Base-by-base conservation (phyloP, 805 yeast species). In the Candida golubevii region DNA sequence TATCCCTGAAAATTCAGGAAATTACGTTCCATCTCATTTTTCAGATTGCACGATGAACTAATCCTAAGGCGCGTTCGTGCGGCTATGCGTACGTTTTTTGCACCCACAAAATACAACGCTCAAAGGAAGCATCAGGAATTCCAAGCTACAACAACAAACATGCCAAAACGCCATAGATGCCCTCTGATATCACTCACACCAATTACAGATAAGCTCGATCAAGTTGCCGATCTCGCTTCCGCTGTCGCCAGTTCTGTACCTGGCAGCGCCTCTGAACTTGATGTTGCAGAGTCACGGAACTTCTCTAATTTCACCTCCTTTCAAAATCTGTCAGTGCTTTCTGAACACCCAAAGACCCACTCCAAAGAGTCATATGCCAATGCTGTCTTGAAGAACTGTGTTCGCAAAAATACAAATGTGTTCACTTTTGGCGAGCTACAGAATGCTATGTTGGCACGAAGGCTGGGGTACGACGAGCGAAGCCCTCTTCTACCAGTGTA, bases 211-310 rank as follows among this genome's bases (percentile, higher is more conserved):
- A 57, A 56, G 15, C 52, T 60, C 15, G 65, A 60, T 35, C 55
- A 44, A 10, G 39, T 60, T 7, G 64, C 64, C 7, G 54, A 53
- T 29, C 61, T 58, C 40, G 63, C 66, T 3, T 53, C 60, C 8
- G 49, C 38, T 18, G 51, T 59, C 13, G 51, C 46, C 13, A 34
- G 35, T 8, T 38, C 46, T 26, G 39, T 43, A 10, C 33, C 34
- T 35, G 42, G 27, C 9, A 33, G 30, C 10, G 4, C 36, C 6
- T 23, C 15, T 12, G 39, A 29, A 7, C 23, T 26, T n/a, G 39
- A 31, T 15, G 23, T 5, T 18, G 23, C 23, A 18, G 23, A 18
- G 23, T 18, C 23, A 3, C 23, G 3, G 23, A 18, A 18, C 5
- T 18, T 18, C 23, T 18, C 23, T 18, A 18, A 18, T 18, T 18